Percentiles rank a stretch among this genome's conserved stretches.
Conservation (phyloP, 2,329 filamentous ascomycete genomes). For the Paecilomyces variotii region DNA sequence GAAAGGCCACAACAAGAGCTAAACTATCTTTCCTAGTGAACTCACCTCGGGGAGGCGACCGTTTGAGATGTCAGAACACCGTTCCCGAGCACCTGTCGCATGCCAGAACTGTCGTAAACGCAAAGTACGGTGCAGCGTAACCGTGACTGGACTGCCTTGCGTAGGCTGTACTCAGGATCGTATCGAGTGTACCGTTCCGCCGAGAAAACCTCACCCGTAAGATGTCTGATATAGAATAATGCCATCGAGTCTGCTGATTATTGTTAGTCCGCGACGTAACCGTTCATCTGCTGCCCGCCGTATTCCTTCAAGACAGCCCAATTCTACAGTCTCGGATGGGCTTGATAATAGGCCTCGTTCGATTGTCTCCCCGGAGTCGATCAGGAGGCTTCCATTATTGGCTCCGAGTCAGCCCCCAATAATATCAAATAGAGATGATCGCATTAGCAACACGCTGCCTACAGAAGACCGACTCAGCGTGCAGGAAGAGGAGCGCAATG, state of each 20-base stretch:
- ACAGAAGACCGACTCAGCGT: conserved; percentile 3
- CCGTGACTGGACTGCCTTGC: conserved; percentile 12
- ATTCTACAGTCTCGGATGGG: background rate
- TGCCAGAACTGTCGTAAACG: conserved; percentile 13
- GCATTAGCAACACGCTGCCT: conserved; percentile 1
- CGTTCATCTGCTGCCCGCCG: background rate
- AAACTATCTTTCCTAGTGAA: background rate
- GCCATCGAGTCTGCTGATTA: background rate
- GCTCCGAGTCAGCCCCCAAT: background rate
- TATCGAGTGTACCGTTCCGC: conserved; percentile 18
- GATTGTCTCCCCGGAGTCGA: background rate
- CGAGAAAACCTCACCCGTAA: conserved; percentile 8
- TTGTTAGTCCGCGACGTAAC: background rate
- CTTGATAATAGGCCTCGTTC: background rate
- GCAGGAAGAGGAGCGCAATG: conserved; percentile 15
- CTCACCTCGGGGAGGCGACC: background rate
- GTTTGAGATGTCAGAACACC: conserved; percentile 5
- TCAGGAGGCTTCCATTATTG: background rate
- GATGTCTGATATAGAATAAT: background rate
- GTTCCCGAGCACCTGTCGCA: conserved; percentile 9
- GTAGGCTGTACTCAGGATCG: conserved; percentile 21
- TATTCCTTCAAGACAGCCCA: background rate
- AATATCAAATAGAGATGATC: background rate
- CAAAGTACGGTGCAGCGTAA: conserved; percentile 19
- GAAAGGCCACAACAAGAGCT: background rate